phyloP scores from a whole-genome alignment of 306 rosid genomes.

The Ormosia semicastrata region DNA sequence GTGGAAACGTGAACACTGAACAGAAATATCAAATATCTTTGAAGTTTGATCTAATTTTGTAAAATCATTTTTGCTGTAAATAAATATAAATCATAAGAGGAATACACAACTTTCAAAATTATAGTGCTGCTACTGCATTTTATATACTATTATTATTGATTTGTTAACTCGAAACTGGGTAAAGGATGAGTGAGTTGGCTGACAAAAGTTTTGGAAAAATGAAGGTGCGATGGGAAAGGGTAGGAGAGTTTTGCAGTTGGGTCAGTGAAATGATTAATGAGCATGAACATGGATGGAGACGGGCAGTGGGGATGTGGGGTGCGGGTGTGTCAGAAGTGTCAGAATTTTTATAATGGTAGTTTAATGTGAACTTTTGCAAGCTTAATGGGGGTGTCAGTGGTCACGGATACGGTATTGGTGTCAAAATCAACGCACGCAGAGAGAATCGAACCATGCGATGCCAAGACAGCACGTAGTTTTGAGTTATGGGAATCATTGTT shows the following conservation, averaged over 20 bases:
- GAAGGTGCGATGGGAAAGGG: not conserved
- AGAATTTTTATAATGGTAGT: not conserved
- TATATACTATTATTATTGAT: not conserved
- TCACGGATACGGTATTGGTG: slow-evolving; percentile 40
- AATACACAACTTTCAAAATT: not conserved
- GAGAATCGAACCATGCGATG: not conserved
- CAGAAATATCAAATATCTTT: not conserved
- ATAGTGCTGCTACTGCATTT: not conserved
- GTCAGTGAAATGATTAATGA: slow-evolving; percentile 30
- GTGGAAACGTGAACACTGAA: not conserved
- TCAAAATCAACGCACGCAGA: slow-evolving; percentile 4
- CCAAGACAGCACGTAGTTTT: not conserved
- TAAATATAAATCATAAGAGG: not conserved
- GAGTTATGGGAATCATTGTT: not conserved
- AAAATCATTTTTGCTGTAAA: slow-evolving; percentile 24
- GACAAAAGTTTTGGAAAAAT: not conserved
- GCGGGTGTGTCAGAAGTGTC: slow-evolving; percentile 27
- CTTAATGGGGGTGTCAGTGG: slow-evolving; percentile 31
- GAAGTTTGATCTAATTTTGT: not conserved
- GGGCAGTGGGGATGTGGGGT: not conserved
- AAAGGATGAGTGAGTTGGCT: not conserved
- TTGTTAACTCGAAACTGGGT: not conserved
- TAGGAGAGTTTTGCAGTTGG: not conserved
- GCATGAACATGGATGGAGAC: slow-evolving; percentile 13
- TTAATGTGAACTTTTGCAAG: not conserved